Conservation (phyloP, 208 protist genomes). For the Trypanosomatidae sp. region DNA sequence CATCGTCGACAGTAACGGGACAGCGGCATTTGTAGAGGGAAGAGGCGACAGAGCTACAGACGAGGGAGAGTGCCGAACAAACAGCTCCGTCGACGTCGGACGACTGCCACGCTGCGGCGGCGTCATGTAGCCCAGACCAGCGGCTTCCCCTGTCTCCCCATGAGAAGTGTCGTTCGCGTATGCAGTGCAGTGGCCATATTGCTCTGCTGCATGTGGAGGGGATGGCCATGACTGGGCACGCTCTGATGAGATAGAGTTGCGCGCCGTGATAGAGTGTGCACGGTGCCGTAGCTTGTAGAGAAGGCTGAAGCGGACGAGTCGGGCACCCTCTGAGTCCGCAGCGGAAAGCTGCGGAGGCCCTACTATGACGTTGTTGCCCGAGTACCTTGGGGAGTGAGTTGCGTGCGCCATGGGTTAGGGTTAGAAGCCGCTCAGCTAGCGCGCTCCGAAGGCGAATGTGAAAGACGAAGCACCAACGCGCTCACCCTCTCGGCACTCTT, state of each 20-base stretch:
- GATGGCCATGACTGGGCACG: neutral
- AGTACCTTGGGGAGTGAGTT: neutral
- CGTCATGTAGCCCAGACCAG: neutral
- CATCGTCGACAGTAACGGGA: conserved; percentile 37
- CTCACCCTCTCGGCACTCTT: neutral
- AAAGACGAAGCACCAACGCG: neutral
- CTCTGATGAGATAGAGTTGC: conserved; percentile 5
- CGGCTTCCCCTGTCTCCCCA: neutral
- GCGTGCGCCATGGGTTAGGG: neutral
- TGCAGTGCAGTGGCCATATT: neutral
- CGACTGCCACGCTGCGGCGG: neutral
- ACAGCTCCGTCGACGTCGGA: neutral
- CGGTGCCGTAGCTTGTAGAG: conserved; percentile 30
- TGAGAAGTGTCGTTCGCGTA: neutral
- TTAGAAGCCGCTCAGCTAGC: neutral
- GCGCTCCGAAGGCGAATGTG: neutral
- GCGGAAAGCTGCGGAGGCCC: neutral
- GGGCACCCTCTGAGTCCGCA: neutral
- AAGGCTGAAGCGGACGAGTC: conserved; percentile 40
- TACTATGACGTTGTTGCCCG: neutral
- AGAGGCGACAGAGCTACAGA: neutral
- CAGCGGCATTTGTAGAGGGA: neutral
- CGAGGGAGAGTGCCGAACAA: neutral
- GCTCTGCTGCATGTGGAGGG: neutral
- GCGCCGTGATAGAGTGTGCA: conserved; percentile 17